Evolutionary conservation across 495 filamentous ascomycete genomes (phyloP).

Genomic region (Penicillium roqueforti): DNA sequence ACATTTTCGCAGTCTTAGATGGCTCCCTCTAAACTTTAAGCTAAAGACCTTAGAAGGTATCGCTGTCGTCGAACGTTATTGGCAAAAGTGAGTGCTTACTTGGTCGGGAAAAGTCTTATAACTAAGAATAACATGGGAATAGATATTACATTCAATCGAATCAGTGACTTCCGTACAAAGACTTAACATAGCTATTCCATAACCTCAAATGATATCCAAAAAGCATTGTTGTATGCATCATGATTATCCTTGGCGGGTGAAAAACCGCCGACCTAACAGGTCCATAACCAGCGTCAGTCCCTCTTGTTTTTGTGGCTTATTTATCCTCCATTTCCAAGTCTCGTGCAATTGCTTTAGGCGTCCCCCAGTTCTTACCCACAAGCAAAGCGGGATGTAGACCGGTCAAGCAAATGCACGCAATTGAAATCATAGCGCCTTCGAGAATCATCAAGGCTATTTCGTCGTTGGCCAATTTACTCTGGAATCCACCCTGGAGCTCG

Average conservation of each 20-base stretch:
- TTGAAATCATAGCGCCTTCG: constrained; percentile 65
- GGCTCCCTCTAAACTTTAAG: constrained; percentile 31
- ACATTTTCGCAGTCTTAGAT: constrained; percentile 26
- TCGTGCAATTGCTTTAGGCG: not conserved
- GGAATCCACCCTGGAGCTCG: constrained; percentile 62
- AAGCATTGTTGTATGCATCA: not conserved
- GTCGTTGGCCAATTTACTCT: constrained; percentile 52
- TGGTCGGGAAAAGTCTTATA: not conserved
- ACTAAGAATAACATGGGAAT: constrained; percentile 15
- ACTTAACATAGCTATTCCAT: not conserved
- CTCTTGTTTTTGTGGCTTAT: not conserved
- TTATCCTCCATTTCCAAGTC: not conserved
- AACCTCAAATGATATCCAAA: not conserved
- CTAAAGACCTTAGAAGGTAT: constrained; percentile 25
- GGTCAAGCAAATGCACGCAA: constrained; percentile 55
- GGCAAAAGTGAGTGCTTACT: constrained; percentile 22
- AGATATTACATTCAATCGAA: no score
- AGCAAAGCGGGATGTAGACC: constrained; percentile 13
- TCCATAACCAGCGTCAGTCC: not conserved
- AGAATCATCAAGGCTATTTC: constrained; percentile 64
- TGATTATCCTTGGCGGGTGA: not conserved
- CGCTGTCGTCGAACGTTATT: constrained; percentile 26
- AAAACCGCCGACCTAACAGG: not conserved
- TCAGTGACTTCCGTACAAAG: not conserved
- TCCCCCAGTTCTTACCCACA: not conserved